phyloP scores from a whole-genome alignment of 805 yeast genomes.

The Teunomyces barrocoloradensis region DNA sequence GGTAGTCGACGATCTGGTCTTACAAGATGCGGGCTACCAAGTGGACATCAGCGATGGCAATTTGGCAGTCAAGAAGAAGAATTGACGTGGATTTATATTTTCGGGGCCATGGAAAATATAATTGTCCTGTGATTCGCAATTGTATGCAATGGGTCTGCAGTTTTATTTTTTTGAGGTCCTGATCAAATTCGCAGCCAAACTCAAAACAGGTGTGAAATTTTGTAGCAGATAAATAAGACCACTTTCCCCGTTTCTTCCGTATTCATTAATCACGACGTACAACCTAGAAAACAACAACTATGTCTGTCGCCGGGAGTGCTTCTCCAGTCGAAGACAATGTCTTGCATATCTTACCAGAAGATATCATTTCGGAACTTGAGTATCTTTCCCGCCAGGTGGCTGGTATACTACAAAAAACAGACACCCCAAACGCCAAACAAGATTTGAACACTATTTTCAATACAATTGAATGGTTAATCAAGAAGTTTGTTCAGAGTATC shows the following conservation, averaged over 20 bases:
- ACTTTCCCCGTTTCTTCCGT: slow-evolving; percentile 3
- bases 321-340: not conserved
- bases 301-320: not conserved
- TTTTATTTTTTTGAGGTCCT: slow-evolving; percentile 7
- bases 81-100: too few relatives aligned
- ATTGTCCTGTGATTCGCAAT: not conserved
- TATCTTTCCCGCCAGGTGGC: slow-evolving; percentile 3
- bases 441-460: slow-evolving; percentile 1
- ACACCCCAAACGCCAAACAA: not conserved
- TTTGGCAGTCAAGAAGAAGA: slow-evolving; percentile 46
- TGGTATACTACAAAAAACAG: not conserved
- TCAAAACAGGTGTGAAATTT: not conserved
- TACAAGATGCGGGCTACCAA: slow-evolving; percentile 71
- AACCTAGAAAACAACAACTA: not conserved
- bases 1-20: slow-evolving; percentile 53
- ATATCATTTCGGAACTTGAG: slow-evolving; percentile 2
- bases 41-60: slow-evolving; percentile 72
- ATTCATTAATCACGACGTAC: not conserved
- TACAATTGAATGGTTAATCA: slow-evolving; percentile 1
- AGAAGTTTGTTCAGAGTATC: not conserved
- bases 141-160: not conserved
- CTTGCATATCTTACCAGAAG: slow-evolving; percentile 1
- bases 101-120: not conserved
- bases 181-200: slow-evolving; percentile 3
- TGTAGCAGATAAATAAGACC: slow-evolving; percentile 1